Conservation (phyloP, 2,329 filamentous ascomycete species). For the Dendryphion nanum region DNA sequence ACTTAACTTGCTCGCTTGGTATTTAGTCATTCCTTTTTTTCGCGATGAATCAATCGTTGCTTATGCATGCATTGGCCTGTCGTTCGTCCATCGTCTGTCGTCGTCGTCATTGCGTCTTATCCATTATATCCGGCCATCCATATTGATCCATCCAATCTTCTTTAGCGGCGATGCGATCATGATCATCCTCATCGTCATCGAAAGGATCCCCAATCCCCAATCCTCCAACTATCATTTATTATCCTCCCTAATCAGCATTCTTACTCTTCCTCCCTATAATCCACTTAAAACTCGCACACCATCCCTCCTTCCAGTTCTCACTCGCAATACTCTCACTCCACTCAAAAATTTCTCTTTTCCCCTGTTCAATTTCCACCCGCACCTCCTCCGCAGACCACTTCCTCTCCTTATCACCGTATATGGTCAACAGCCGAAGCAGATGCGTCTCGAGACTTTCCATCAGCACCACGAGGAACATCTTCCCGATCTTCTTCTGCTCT, state of each 20-base stretch:
- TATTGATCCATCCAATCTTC: too few relatives aligned
- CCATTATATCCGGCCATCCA: too few relatives aligned
- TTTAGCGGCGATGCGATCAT: too few relatives aligned
- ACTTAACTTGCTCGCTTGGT: too few relatives aligned
- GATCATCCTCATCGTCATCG: too few relatives aligned
- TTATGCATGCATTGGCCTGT: too few relatives aligned
- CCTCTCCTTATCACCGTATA: conserved; percentile 22
- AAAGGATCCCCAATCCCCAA: too few relatives aligned
- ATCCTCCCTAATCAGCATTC: conserved; percentile 11
- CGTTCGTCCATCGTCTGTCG: too few relatives aligned
- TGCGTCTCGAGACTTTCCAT: conserved; percentile 34
- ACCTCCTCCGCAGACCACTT: conserved; percentile 31
- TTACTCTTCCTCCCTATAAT: conserved; percentile 29
- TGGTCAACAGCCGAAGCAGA: conserved; percentile 27
- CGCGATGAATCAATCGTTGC: too few relatives aligned
- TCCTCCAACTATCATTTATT: neutral
- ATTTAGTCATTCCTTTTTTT: too few relatives aligned
- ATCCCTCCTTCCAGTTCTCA: conserved; percentile 24
- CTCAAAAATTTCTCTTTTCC: conserved; percentile 25
- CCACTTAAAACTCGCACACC: conserved; percentile 39
- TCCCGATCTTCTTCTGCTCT: conserved; percentile 31
- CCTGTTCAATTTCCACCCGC: conserved; percentile 15
- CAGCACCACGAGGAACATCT: conserved; percentile 32
- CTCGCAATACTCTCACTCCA: conserved; percentile 23
- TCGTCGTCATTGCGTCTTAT: too few relatives aligned